Conservation (phyloP, 1,139 yeast species). For the Candida sojae region DNA sequence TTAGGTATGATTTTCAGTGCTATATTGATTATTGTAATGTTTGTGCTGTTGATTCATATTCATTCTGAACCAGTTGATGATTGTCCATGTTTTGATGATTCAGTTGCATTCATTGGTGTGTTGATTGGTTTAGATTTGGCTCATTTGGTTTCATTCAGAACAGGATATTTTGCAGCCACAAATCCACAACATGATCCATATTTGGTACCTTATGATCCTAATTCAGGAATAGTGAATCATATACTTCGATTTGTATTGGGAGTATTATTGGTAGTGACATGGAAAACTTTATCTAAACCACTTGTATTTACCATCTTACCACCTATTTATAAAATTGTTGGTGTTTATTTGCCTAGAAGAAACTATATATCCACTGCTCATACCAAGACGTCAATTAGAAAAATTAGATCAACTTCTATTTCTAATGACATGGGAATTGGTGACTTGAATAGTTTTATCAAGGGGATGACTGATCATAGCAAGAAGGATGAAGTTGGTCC, state of each 20-base stretch:
- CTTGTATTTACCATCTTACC: slow-evolving; percentile 51
- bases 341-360: slow-evolving; percentile 44
- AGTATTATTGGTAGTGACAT: slow-evolving; percentile 55
- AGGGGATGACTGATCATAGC: slow-evolving; percentile 28
- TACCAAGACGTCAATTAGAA: slow-evolving; percentile 33
- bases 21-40: slow-evolving; percentile 36
- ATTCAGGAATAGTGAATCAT: slow-evolving; percentile 43
- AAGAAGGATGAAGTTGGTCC: slow-evolving; percentile 38
- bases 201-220: slow-evolving; percentile 40
- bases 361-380: slow-evolving; percentile 43
- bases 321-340: slow-evolving; percentile 47
- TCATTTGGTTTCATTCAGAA: slow-evolving; percentile 43
- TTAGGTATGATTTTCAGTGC: slow-evolving; percentile 34
- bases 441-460: slow-evolving; percentile 36
- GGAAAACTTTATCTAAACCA: slow-evolving; percentile 73
- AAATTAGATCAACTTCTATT: slow-evolving; percentile 42
- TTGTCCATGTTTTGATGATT: slow-evolving; percentile 96
- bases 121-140: slow-evolving; percentile 71
- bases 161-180: slow-evolving; percentile 25
- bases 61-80: slow-evolving; percentile 90
- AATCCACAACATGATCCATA: slow-evolving; percentile 28
- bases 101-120: slow-evolving; percentile 92
- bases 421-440: slow-evolving; percentile 41
- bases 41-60: slow-evolving; percentile 55
- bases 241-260: slow-evolving; percentile 57